Conservation (phyloP, 2,329 filamentous ascomycete genomes). For the Colletotrichum spaethianum region DNA sequence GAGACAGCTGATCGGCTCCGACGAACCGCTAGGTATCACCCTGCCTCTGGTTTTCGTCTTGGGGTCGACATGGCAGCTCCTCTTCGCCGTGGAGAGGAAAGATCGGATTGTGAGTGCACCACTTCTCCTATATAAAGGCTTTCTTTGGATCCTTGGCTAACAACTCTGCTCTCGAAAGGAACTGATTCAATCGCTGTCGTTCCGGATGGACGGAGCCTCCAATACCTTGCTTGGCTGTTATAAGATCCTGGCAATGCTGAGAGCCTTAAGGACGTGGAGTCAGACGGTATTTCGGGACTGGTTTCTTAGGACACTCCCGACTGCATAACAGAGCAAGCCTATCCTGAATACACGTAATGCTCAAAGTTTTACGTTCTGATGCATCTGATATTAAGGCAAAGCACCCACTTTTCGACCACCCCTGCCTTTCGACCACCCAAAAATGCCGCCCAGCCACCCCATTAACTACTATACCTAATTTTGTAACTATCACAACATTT, state of each 20-base stretch:
- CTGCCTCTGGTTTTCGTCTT: neutral
- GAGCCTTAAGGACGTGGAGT: constrained; percentile 6
- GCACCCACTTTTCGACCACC: no score
- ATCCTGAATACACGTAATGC: no score
- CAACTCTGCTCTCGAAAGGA: no score
- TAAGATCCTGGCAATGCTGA: neutral
- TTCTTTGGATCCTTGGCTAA: no score
- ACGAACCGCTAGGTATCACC: neutral
- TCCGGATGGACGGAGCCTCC: neutral
- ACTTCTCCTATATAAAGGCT: no score
- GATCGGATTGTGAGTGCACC: neutral
- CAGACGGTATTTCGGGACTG: constrained; percentile 6
- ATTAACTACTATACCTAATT: no score
- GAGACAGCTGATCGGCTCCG: neutral
- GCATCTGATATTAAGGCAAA: no score
- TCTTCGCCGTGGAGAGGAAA: neutral
- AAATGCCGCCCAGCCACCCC: neutral
- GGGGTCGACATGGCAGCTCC: neutral
- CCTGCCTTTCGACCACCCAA: no score
- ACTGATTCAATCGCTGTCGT: neutral
- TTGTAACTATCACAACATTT: neutral
- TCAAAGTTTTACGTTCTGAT: no score
- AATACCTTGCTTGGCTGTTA: constrained; percentile 6
- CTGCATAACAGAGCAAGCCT: no score
- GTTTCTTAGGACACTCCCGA: no score